Evolutionary conservation across 2,329 filamentous ascomycete species (phyloP), one percentile per base, ranked within the genome.

Genomic region (Microsporum audouinii): DNA sequence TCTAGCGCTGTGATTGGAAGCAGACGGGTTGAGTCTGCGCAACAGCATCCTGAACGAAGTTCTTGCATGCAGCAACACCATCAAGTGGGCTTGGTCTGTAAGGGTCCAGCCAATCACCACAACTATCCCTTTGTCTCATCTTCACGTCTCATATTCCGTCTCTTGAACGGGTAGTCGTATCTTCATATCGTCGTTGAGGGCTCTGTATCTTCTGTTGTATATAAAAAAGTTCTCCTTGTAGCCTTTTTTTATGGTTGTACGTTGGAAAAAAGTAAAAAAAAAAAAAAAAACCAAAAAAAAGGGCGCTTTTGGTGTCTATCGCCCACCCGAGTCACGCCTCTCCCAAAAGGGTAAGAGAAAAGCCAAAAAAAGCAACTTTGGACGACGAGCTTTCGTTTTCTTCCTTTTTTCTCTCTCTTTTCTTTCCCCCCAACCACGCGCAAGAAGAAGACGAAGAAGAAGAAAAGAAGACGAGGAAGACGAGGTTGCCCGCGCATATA

Each of bases 21-120:
- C 49, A 5, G 39, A 14, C 39, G 49, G 27, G 49, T 31, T 53
- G 49, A 53, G 33, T 27, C 27, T 53, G 49, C 49, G 31, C 49
- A 53, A 53, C 49, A 53, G 29, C 49, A 53, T 53, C 49, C 49
- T 53, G 49, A 53, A 53, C 49, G 49, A 27, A 53, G 29, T 12
- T 34, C 27, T 23, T 53, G 27, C 49, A 53, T 53, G 49, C 49
- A 53, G 49, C 49, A 23, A 53, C 49, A 33, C 49, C 49, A 34
- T 53, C 29, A 27, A 49, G 49, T 33, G 49, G 49, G 31, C 31
- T 31, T 53, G 49, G 55, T 38, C 55, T 57, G 55, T 57, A 14
- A 57, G 55, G 55, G 55, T 41, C 55, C 55, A 57, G 34, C 55
- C 55, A 57, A 57, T 57, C 55, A 57, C 33, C 34, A 33, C 49